Conservation (phyloP, 495 filamentous ascomycete species). For the Penicillium paxilli region DNA sequence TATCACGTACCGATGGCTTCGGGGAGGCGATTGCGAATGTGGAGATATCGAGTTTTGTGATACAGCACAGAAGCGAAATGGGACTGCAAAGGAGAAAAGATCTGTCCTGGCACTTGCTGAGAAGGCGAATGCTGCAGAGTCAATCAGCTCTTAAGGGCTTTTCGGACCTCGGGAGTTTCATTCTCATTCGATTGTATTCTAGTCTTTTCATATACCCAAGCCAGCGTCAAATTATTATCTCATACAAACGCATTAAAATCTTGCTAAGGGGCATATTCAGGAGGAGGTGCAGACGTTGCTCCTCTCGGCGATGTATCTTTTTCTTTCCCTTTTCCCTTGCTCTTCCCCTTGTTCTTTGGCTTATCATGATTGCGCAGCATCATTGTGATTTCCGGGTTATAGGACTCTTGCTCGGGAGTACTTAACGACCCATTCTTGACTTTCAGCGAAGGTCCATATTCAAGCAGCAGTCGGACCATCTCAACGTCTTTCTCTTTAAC, state of each 20-base stretch:
- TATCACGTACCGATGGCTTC: conserved; percentile 42
- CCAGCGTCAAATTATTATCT: no score
- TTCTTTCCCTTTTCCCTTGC: neutral
- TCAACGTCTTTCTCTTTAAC: conserved; percentile 1
- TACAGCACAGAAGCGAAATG: conserved; percentile 34
- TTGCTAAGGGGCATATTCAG: neutral
- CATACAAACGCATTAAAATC: no score
- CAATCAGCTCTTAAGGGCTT: neutral
- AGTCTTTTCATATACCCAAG: conserved; percentile 1
- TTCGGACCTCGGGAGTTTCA: no score
- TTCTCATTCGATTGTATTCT: neutral
- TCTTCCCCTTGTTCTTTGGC: neutral
- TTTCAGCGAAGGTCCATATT: neutral
- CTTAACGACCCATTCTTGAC: neutral
- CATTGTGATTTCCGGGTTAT: conserved; percentile 3
- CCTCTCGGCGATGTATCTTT: neutral
- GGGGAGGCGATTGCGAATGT: conserved; percentile 40
- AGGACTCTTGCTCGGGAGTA: conserved; percentile 3
- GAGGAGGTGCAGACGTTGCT: neutral
- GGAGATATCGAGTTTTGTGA: conserved; percentile 39
- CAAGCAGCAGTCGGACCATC: conserved; percentile 1
- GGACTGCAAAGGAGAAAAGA: conserved; percentile 40
- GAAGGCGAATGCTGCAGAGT: neutral
- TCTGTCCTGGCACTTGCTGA: conserved; percentile 26
- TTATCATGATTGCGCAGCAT: conserved; percentile 1